phyloP scores from a whole-genome alignment of 2,329 filamentous ascomycete genomes.

The Gaeumannomyces sp. region DNA sequence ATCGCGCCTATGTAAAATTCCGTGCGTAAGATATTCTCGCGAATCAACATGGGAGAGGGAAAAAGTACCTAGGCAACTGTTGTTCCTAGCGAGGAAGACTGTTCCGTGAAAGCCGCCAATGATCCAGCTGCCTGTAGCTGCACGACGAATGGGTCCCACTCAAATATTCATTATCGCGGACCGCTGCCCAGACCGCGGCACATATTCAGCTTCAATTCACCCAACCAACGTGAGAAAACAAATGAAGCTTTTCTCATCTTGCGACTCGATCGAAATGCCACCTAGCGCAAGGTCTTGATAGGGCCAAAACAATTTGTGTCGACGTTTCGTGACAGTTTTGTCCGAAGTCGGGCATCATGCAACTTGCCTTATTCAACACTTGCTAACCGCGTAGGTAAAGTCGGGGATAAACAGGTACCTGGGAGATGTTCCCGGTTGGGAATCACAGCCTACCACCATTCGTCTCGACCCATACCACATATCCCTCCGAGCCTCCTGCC shows the following conservation, averaged over 20 bases:
- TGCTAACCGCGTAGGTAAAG: not conserved
- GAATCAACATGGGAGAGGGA: not conserved
- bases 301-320: not conserved
- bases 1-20: not conserved
- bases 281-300: not conserved
- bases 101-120: not conserved
- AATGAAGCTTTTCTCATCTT: not conserved
- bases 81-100: no score
- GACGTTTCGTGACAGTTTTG: not conserved
- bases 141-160: no score
- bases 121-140: no score
- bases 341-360: not conserved
- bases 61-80: no score
- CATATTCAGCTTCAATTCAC: not conserved
- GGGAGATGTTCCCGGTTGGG: no score
- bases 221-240: not conserved
- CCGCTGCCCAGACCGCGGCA: not conserved
- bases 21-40: not conserved
- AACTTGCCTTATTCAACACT: not conserved
- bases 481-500: no score
- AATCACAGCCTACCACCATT: not conserved
- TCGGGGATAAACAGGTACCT: not conserved
- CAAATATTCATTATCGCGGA: not conserved
- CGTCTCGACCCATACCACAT: no score
- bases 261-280: not conserved